Percentiles rank a stretch among this genome's conserved stretches.
These are phyloP conservation scores for Plantago coronopus DNA, from an alignment of 305 asterid species.

Conservation along the genomic window DNA sequence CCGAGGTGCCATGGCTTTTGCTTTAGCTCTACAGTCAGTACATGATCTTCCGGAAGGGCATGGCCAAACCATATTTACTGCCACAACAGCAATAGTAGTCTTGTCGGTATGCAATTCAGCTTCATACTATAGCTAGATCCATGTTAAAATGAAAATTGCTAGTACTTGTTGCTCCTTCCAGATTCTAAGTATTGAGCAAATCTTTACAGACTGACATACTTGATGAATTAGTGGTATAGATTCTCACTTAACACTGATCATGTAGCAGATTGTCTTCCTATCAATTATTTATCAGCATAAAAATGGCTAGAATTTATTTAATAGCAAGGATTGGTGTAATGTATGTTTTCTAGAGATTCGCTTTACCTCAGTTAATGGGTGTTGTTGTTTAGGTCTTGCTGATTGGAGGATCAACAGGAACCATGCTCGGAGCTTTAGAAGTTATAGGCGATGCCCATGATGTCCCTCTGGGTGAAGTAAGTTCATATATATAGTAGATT, in stretches of 20 bases:
- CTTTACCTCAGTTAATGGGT: constrained; percentile 12
- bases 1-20: constrained; percentile 99
- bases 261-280: not conserved
- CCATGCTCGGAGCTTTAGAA: constrained; percentile 90
- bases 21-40: constrained; percentile 89
- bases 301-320: no score
- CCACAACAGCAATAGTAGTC: constrained; percentile 96
- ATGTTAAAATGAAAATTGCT: constrained; percentile 4
- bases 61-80: constrained; percentile 94
- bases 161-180: constrained; percentile 9
- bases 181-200: constrained; percentile 10
- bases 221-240: constrained; percentile 4
- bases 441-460: constrained; percentile 87
- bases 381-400: constrained; percentile 65
- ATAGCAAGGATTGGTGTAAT: not conserved
- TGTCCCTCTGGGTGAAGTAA: constrained; percentile 66
- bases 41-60: constrained; percentile 99
- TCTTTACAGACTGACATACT: constrained; percentile 1
- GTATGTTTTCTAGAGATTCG: not conserved
- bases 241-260: not conserved
- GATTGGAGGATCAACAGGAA: constrained; percentile 99
- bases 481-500: constrained; percentile 20
- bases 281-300: not conserved
- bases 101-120: constrained; percentile 55
- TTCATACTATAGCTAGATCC: constrained; percentile 11